These are phyloP conservation scores for Exophiala mesophila DNA, from an alignment of 2,329 filamentous ascomycete genomes.

Conservation along the genomic window DNA sequence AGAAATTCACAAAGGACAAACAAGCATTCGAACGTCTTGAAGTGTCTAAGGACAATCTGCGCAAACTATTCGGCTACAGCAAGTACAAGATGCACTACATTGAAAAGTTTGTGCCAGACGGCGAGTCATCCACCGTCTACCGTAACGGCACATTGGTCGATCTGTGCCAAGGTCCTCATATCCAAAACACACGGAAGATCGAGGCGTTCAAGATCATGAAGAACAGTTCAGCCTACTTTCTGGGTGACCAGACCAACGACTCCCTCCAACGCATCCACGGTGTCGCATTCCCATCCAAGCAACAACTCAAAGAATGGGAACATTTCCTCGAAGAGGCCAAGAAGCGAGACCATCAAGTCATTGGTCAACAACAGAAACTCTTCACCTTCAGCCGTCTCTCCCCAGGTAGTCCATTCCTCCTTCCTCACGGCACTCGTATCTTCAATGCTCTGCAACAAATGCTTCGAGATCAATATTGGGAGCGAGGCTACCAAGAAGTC, in stretches of 20 bases:
- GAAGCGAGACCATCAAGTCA: constrained; percentile 89
- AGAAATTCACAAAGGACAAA: constrained; percentile 90
- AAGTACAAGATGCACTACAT: constrained; percentile 99
- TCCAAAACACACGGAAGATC: constrained; percentile 87
- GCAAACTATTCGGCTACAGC: constrained; percentile 97
- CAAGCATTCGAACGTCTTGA: constrained; percentile 88
- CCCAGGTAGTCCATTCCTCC: constrained; percentile 88
- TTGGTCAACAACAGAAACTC: constrained; percentile 91
- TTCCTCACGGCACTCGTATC: constrained; percentile 88
- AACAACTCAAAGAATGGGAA: constrained; percentile 85
- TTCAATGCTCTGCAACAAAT: constrained; percentile 83
- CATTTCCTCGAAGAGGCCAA: constrained; percentile 97
- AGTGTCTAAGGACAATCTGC: constrained; percentile 82
- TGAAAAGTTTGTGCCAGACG: constrained; percentile 82
- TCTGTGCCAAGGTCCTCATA: constrained; percentile 90
- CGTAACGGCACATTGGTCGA: constrained; percentile 91
- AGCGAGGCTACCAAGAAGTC: constrained; percentile 90
- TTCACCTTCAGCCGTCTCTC: constrained; percentile 95
- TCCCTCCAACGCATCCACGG: constrained; percentile 95
- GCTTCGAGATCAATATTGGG: constrained; percentile 83
- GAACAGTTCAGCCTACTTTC: constrained; percentile 81
- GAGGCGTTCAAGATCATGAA: constrained; percentile 92
- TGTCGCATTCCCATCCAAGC: constrained; percentile 96
- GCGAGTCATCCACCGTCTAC: constrained; percentile 89
- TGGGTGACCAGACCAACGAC: constrained; percentile 89